Evolutionary conservation across 192 early-diverging fungal species (phyloP), one percentile per base, ranked within the genome.

Genomic region (Chytriomyces confervae): DNA sequence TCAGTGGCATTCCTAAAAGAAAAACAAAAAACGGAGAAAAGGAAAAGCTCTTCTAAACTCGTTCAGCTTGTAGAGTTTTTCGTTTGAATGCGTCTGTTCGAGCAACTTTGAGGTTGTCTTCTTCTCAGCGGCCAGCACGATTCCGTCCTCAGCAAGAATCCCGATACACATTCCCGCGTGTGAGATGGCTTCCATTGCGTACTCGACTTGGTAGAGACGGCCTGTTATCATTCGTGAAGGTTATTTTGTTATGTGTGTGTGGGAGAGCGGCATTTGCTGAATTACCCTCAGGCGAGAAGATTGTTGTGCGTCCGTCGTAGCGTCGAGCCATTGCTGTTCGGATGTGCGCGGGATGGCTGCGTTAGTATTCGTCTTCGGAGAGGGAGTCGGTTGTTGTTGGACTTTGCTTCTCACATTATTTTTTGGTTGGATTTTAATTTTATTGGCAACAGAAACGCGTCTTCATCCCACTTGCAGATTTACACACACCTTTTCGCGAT

Each of bases 151-250:
- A 61, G 93, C 87, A 67, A 95, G 89, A 74, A 99, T 92, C 57
- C 98, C 98, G 36, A 99, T 90, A 16, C 94, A 93, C 69, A 94
- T 98, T 61, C 96, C 96, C 43, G 97, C 98, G 75, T 95, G 96
- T 6, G 95, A 96, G 82, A 99, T 98, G 49, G 98, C 97, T 83
- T 99, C 96, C 96, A 99, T 98, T 27, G 98, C 98, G 84, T 99
- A 98, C 87, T 99, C 98, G 72, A 99, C 98, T 87, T 99, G 98
- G 86, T 97, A 96, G 62, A 99, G 85, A n/a, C 95, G 91, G 50
- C 96, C 96, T 97, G 84, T 36, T 36, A 36, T 36, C 50, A 36
- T 24, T 49, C 9, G 44, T 49, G 23, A 69, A 36, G 36, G 36
- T 36, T 36, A 36, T 36, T 36, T 36, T 36, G 36, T 36, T 36